Conservation (phyloP, 129 eudicot genomes). For the Chrysanthemum makinoi region DNA sequence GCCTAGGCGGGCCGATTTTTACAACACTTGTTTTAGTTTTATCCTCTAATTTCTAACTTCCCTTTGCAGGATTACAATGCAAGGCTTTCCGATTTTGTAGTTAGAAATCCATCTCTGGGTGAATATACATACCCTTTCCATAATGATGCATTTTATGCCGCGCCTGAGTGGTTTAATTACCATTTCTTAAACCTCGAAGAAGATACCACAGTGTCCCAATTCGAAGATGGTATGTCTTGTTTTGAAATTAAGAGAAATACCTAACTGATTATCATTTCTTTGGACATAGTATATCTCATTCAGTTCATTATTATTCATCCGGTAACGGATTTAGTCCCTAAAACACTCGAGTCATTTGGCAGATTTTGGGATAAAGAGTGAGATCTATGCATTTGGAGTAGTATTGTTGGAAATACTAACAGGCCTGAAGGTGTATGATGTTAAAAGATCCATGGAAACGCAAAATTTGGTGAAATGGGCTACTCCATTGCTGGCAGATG, state of each 20-base stretch:
- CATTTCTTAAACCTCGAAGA: no score
- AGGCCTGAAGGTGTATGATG: conserved; percentile 35
- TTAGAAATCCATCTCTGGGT: neutral
- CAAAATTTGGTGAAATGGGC: conserved; percentile 30
- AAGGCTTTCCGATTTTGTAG: conserved; percentile 22
- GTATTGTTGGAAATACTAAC: conserved; percentile 37
- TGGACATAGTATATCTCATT: no score
- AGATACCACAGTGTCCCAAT: no score
- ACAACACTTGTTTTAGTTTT: no score
- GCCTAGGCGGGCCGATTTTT: no score
- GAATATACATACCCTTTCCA: neutral
- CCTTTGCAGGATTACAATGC: conserved; percentile 22
- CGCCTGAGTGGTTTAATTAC: conserved; percentile 22
- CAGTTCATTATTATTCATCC: neutral
- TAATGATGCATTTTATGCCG: conserved; percentile 14
- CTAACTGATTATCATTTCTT: neutral
- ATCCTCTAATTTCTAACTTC: neutral
- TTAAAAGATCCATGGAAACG: conserved; percentile 20
- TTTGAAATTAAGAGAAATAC: no score
- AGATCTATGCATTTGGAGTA: conserved; percentile 43
- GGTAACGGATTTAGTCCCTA: neutral
- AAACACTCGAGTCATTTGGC: neutral
- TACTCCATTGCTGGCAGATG: conserved; percentile 17
- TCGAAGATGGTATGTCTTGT: no score
- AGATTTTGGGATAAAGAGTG: conserved; percentile 31